A percentile compares a stretch with the other conserved stretches of the same genome.
Conservation (phyloP, 176 grass and related monocot species). For the Hsuehochloa calcarea region DNA sequence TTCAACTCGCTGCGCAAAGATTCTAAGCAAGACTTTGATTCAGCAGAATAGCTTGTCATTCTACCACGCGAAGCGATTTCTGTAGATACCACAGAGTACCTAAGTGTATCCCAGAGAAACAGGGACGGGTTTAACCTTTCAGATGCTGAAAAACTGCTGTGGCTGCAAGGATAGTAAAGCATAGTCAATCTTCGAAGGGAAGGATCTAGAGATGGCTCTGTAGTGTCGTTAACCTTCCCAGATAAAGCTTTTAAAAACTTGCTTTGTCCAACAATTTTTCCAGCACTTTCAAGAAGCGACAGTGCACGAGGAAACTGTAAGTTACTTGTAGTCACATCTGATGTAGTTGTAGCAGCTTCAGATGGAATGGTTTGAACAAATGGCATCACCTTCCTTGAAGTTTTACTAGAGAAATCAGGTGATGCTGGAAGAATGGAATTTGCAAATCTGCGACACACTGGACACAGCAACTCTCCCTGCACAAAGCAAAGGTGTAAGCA, state of each 20-base stretch:
- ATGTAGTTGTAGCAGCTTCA: slow-evolving; percentile 38
- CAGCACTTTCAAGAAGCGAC: slow-evolving; percentile 69
- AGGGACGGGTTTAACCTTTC: slow-evolving; percentile 71
- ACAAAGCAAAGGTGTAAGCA: slow-evolving; percentile 32
- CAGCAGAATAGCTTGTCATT: slow-evolving; percentile 41
- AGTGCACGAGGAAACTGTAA: slow-evolving; percentile 51
- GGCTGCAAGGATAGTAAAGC: slow-evolving; percentile 76
- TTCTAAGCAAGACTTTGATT: slow-evolving; percentile 57
- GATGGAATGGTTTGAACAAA: slow-evolving; percentile 25
- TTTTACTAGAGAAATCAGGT: slow-evolving; percentile 45
- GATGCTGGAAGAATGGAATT: slow-evolving; percentile 91
- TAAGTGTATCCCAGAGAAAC: slow-evolving; percentile 91
- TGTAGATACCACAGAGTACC: slow-evolving; percentile 74
- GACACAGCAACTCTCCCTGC: slow-evolving; percentile 95
- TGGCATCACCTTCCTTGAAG: slow-evolving; percentile 25
- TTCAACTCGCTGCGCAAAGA: slow-evolving; percentile 67
- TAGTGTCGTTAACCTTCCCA: slow-evolving; percentile 54
- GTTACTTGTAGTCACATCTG: slow-evolving; percentile 25
- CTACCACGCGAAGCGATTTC: slow-evolving; percentile 81
- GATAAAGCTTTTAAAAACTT: slow-evolving; percentile 64
- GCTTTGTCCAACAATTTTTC: slow-evolving; percentile 71
- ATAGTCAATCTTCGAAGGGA: slow-evolving; percentile 65
- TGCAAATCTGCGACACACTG: slow-evolving; percentile 92
- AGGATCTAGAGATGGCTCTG: slow-evolving; percentile 64
- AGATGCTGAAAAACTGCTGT: slow-evolving; percentile 59